These are phyloP conservation scores for Coemansia sp. DNA, from an alignment of 192 early-diverging fungal species.

Conservation along the genomic window DNA sequence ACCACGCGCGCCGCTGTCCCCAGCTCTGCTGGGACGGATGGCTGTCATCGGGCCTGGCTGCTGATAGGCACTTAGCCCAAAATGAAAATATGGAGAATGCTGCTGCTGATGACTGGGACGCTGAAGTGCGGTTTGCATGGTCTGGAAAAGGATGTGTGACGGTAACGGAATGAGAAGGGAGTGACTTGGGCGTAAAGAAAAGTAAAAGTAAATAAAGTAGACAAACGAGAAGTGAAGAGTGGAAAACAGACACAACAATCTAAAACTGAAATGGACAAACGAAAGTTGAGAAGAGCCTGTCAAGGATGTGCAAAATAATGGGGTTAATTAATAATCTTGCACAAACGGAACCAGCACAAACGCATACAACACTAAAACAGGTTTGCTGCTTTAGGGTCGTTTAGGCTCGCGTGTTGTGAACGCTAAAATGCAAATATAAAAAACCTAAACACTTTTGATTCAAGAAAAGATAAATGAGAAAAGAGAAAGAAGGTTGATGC, in stretches of 20 bases:
- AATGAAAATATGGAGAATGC: conserved; percentile 12
- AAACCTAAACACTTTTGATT: conserved; percentile 1
- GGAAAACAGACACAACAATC: neutral
- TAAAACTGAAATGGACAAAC: neutral
- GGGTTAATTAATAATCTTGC: conserved; percentile 7
- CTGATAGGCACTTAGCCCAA: neutral
- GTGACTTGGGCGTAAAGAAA: neutral
- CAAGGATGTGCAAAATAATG: conserved; percentile 6
- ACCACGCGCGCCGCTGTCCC: neutral
- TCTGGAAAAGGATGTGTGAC: neutral
- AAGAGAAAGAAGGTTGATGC: neutral
- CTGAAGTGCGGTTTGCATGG: conserved; percentile 42
- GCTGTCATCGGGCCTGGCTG: conserved; percentile 1
- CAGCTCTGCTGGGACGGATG: neutral
- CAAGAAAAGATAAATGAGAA: neutral
- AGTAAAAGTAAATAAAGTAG: neutral
- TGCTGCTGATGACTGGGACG: conserved; percentile 16
- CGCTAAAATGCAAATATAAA: neutral
- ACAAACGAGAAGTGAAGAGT: neutral
- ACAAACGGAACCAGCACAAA: conserved; percentile 1
- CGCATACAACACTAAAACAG: neutral
- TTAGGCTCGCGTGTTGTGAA: neutral
- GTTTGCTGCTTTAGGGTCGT: neutral
- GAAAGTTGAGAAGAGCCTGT: neutral
- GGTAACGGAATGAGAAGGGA: neutral